These are phyloP conservation scores for Neonectria coccinea DNA, from an alignment of 2,329 filamentous ascomycete species.

Conservation along the genomic window DNA sequence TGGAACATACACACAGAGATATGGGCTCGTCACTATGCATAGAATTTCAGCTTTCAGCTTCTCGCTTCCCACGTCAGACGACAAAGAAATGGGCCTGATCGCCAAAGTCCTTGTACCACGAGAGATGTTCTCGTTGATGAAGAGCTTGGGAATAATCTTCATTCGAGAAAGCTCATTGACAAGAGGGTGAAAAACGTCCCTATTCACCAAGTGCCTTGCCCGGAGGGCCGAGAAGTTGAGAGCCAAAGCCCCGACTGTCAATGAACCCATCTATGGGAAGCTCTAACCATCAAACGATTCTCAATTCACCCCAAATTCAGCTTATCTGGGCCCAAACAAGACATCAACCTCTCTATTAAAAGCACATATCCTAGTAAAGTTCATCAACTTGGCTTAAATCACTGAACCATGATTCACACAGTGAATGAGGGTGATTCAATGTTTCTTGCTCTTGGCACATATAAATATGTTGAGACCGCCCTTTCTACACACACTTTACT, in stretches of 20 bases:
- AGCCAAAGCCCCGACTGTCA: not conserved
- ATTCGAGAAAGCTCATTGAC: no score
- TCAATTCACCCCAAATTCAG: not conserved
- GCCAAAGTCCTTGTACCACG: no score
- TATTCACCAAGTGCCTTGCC: not conserved
- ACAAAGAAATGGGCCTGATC: no score
- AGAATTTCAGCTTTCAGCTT: no score
- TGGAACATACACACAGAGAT: not conserved
- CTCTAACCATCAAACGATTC: not conserved
- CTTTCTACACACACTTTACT: not conserved
- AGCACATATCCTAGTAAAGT: not conserved
- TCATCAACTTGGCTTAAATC: no score
- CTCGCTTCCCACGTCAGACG: no score
- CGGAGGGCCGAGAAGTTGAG: not conserved
- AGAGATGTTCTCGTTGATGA: no score
- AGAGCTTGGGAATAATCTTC: no score
- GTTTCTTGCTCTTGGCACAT: not conserved
- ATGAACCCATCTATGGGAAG: not conserved
- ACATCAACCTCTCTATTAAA: not conserved
- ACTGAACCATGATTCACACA: no score
- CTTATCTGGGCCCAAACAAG: not conserved
- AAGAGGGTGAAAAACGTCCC: not conserved
- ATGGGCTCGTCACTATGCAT: not conserved
- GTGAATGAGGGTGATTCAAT: not conserved
- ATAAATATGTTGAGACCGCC: not conserved